phyloP scores from a whole-genome alignment of 2,329 filamentous ascomycete genomes.

The Pyrenochaeta sp. region DNA sequence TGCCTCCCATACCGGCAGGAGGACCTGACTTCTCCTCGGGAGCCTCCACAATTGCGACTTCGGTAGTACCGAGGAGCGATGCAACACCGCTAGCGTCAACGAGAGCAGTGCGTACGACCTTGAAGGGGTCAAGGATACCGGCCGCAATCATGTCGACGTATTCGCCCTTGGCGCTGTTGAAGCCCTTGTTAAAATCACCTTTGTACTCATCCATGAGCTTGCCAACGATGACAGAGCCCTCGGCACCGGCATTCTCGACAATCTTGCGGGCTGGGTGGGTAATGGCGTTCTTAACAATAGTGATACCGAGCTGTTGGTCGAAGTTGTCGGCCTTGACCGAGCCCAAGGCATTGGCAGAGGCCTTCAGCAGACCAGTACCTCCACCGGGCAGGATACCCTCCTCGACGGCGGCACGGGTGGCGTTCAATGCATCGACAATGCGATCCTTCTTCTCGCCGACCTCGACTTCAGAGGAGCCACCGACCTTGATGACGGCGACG shows the following conservation, averaged over 20 bases:
- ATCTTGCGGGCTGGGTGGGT: constrained; percentile 93
- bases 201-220: constrained; percentile 97
- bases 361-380: constrained; percentile 98
- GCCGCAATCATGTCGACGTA: constrained; percentile 98
- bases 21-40: constrained; percentile 81
- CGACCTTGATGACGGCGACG: constrained; percentile 99
- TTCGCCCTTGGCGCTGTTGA: constrained; percentile 94
- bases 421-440: constrained; percentile 97
- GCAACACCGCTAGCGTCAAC: constrained; percentile 95
- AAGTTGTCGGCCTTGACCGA: constrained; percentile 92
- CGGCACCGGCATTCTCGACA: constrained; percentile 95
- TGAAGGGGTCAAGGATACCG: constrained; percentile 98
- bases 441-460: constrained; percentile 99
- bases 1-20: constrained; percentile 63
- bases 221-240: constrained; percentile 95
- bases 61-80: constrained; percentile 94
- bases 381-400: constrained; percentile 98
- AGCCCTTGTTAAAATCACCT: constrained; percentile 96
- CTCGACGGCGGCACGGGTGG: constrained; percentile 96
- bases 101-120: constrained; percentile 97
- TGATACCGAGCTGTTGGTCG: constrained; percentile 98
- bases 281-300: constrained; percentile 97
- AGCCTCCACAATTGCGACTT: constrained; percentile 97
- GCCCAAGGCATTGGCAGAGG: constrained; percentile 84
- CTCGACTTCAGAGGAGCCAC: constrained; percentile 96